Percentiles rank a stretch among this genome's conserved stretches.
Evolutionary conservation across 1,139 yeast species (phyloP).

Genomic region (Saccharomyces hybrid): DNA sequence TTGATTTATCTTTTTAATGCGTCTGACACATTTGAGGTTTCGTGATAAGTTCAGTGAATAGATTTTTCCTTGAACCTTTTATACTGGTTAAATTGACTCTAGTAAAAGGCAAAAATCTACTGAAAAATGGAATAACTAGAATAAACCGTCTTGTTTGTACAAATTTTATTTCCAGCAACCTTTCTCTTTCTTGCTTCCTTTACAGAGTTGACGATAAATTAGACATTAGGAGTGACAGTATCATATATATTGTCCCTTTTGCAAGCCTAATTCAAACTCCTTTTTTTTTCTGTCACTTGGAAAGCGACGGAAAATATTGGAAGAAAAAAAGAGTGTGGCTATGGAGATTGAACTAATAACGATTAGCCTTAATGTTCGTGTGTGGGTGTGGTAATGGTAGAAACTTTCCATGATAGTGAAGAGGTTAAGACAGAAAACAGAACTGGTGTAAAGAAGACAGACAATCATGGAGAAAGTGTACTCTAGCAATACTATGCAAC

Average conservation of each 20-base stretch:
- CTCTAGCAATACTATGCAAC: neutral
- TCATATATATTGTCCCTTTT: neutral
- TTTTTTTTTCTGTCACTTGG: neutral
- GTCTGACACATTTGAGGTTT: neutral
- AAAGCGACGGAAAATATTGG: neutral
- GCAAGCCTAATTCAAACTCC: neutral
- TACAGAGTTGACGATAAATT: neutral
- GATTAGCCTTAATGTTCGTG: neutral
- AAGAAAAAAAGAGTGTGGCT: neutral
- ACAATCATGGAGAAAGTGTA: neutral
- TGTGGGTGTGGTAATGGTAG: slow-evolving; percentile 1
- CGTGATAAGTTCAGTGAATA: neutral
- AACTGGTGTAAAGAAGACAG: neutral
- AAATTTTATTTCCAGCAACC: neutral
- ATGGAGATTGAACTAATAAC: neutral
- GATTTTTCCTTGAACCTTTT: neutral
- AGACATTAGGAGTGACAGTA: neutral
- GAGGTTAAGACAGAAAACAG: neutral
- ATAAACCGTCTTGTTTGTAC: neutral
- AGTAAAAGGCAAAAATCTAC: neutral
- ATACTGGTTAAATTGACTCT: neutral
- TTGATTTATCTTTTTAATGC: neutral
- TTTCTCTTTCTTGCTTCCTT: neutral
- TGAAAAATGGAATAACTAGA: neutral
- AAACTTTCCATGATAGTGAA: neutral